Conservation (phyloP, 768 basidiomycete genomes). For the Pulveroboletus frians region DNA sequence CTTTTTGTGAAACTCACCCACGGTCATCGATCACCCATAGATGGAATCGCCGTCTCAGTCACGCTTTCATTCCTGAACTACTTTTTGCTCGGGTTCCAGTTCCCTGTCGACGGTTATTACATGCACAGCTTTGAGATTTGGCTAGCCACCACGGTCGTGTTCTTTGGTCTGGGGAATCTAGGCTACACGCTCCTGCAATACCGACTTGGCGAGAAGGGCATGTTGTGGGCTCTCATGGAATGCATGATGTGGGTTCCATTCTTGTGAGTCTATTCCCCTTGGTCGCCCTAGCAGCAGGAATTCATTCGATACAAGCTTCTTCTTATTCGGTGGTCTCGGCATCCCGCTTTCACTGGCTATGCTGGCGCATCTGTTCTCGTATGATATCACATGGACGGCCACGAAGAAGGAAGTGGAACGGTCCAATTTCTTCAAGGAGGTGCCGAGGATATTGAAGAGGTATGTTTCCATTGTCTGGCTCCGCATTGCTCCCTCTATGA, state of each 20-base stretch:
- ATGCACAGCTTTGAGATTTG: slow-evolving; percentile 78
- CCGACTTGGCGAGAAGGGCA: slow-evolving; percentile 45
- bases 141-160: slow-evolving; percentile 72
- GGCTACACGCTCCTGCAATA: slow-evolving; percentile 72
- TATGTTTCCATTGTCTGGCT: slow-evolving; percentile 7
- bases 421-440: slow-evolving; percentile 88
- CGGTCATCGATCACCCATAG: slow-evolving; percentile 4
- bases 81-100: slow-evolving; percentile 64
- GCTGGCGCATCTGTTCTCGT: slow-evolving; percentile 52
- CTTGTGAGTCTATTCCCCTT: slow-evolving; percentile 28
- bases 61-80: slow-evolving; percentile 71
- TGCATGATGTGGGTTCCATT: slow-evolving; percentile 32
- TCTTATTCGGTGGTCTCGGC: slow-evolving; percentile 55
- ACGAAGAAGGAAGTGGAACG: slow-evolving; percentile 81
- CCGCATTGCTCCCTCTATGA: background rate
- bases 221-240: slow-evolving; percentile 24
- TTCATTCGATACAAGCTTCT: slow-evolving; percentile 29
- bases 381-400: slow-evolving; percentile 53
- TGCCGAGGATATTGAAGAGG: slow-evolving; percentile 69
- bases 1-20: background rate
- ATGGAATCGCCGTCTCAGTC: slow-evolving; percentile 60
- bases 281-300: background rate
- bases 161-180: slow-evolving; percentile 67
- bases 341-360: slow-evolving; percentile 51
- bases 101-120: slow-evolving; percentile 71